A percentile compares a stretch with the other conserved stretches of the same genome.
Conservation (phyloP, 1,284 basidiomycete species). For the Ceratobasidium sp. region DNA sequence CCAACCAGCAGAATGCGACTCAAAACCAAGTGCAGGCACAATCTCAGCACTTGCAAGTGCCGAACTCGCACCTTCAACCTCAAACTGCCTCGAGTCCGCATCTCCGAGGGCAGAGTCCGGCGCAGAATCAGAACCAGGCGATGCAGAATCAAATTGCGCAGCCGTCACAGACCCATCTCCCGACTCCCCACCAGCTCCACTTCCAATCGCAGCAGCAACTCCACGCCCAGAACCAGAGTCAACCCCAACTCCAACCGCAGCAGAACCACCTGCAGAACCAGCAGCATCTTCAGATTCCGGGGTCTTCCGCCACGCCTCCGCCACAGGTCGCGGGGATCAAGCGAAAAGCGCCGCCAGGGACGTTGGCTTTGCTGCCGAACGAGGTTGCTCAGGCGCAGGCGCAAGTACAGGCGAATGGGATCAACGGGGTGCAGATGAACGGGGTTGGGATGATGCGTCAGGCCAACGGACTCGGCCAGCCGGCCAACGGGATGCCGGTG, state of each 20-base stretch:
- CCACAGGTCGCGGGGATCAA: conserved; percentile 34
- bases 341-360: conserved; percentile 40
- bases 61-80: not conserved
- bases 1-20: not conserved
- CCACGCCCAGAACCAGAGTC: conserved; percentile 16
- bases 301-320: conserved; percentile 33
- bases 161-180: conserved; percentile 16
- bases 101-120: conserved; percentile 2
- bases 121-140: not conserved
- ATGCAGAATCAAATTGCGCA: not conserved
- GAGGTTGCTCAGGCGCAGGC: not conserved
- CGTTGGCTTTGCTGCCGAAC: conserved; percentile 19
- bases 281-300: conserved; percentile 4
- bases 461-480: conserved; percentile 11
- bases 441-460: not conserved
- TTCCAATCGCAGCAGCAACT: conserved; percentile 37
- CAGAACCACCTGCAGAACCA: conserved; percentile 16
- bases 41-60: not conserved
- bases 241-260: conserved; percentile 20
- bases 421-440: conserved; percentile 20
- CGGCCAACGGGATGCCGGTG: conserved; percentile 19
- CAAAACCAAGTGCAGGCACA: conserved; percentile 7
- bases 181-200: conserved; percentile 38
- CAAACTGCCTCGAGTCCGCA: conserved; percentile 10
- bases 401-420: conserved; percentile 9